Base-by-base conservation (phyloP, 2,329 filamentous ascomycete genomes). In the Hypoxylon sp. region DNA sequence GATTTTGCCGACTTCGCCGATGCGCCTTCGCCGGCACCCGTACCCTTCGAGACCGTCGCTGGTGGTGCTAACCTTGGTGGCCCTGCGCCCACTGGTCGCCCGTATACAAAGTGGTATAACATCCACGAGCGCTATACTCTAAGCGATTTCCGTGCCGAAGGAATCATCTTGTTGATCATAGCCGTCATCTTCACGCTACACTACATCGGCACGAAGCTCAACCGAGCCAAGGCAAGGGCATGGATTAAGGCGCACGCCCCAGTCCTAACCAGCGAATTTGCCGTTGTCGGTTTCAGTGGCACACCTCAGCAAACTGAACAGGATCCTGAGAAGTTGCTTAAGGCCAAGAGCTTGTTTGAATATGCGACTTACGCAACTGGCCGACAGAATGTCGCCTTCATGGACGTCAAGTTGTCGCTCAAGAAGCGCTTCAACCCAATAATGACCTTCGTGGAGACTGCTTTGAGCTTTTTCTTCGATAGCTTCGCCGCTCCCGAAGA, bases 21-120 rank as follows among this genome's bases (percentile, higher is more conserved):
- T 71, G 91, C 90, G 74, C 89, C 93, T 71, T 89, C 91, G 19
- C 90, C 93, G 62, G 80, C 84, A 23, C 86, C 86, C 63, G 81
- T 78, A 17, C 81, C 87, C 66, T 79, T 84, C 77, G 81, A 82
- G 55, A 79, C 83, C 52, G 79, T 80, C 50, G 80, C 83, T 48
- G 81, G 83, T 62, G 81, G 84, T 65, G 81, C 85, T 69, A 80
- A 84, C 62, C 79, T 85, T 52, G 74, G 76, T 32, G 77, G 80
- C 17, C 84, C 86, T 66, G 83, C 82, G 48, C 79, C 81, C 50
- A 84, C 85, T 48, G 80, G 79, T 46, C 82, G 85, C 25, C 92
- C 93, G 13, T 98, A 91, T 80, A 97, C 94, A 56, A 93, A 93
- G 84, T 99, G 96, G 96, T 99, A 98, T 83, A 93, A 94, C 62